Base-by-base conservation (phyloP, 2,329 filamentous ascomycete species). In the Didymellaceae sp. region DNA sequence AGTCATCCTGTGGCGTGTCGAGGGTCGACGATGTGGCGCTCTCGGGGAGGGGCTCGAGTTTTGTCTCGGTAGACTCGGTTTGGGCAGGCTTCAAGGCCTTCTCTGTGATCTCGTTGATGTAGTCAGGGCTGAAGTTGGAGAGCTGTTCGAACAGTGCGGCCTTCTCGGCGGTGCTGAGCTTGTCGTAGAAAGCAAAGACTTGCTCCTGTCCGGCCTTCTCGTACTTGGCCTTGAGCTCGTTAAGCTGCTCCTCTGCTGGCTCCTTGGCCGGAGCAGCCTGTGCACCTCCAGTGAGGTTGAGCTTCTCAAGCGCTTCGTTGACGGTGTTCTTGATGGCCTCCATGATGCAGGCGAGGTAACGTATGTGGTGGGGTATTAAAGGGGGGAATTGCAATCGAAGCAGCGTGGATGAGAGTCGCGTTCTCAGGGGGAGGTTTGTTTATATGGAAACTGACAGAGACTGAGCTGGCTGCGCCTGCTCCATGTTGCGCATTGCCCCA, bases 1-100 rank as follows among this genome's bases (percentile, higher is more conserved):
- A 82, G 70, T 96, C 87, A 52, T 86, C 83, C 41, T 86, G 74
- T 65, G 89, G 84, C 54, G 92, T 95, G 76, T 97, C 93, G 72
- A 97, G 86, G 65, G 97, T 90, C 51, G 91, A 97, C 42, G 92
- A 94, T 38, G 86, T 90, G 39, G 91, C 90, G 50, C 87, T 86
- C 37, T 90, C 87, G 57, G 94, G 94, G 18, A 99, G 86, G 43
- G 93, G 93, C 75, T 97, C 90, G 70, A 97, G 86, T 56, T 78
- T 77, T 13, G 76, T 70, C 57, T 75, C 80, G 46, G 80, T 74
- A 54, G 78, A 77, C 54, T 85, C 80, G 45, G 77, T 57, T 66
- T 87, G 82, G 55, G 88, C 84, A 22, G 92, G 90, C 77, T 91
- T 85, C 58, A 97, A 82, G 53, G 92, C 91, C 72, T 84, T 86